Base-by-base conservation (phyloP, 2,329 filamentous ascomycete genomes). In the Hypoxylon sp. region DNA sequence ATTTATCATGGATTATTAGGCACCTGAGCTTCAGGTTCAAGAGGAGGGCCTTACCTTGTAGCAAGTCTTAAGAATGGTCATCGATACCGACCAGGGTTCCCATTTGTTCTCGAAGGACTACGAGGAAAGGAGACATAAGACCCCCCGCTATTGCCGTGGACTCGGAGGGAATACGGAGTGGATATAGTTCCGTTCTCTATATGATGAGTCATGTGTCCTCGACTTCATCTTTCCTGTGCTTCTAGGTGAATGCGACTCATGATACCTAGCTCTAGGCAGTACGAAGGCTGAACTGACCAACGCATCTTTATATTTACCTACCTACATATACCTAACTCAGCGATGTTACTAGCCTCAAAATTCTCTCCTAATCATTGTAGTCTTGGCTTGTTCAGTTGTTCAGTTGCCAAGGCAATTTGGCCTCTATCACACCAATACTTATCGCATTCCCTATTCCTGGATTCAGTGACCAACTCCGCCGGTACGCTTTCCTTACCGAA, bases 51-150 rank as follows among this genome's bases (percentile, higher is more conserved):
- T 26, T 26, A 26, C 24, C 24, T 4, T 13, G n/a, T 6, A 34
- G 32, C 11, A 13, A 34, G 11, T 34, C 11, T 4, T 34, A 13
- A 15, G 8, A 41, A 34, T 24, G 20, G 41, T 22, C 41, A 7
- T 34, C 28, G 13, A 49, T 13, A 19, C 49, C 15, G 24, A 24
- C 32, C 15, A 41, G n/a, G 32, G 22, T 19, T 32, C 34, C 37
- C 41, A 43, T 56, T 50, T 50, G 34, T 39, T 20, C 46, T 19
- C n/a, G 7, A 3, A 34, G 24, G 24, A 39, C 30, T n/a, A 17
- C 22, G 28, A 44, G 37, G 30, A 8, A 13, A 17, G 50, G 43
- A 39, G 22, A 32, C 10, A 34, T 34, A 43, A 37, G 17, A 50
- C 15, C 10, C 43, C 43, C 43, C 43, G 26, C 43, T 24, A 20